These are phyloP conservation scores for Ogataea minuta DNA, from an alignment of 805 yeast genomes.

Conservation along the genomic window DNA sequence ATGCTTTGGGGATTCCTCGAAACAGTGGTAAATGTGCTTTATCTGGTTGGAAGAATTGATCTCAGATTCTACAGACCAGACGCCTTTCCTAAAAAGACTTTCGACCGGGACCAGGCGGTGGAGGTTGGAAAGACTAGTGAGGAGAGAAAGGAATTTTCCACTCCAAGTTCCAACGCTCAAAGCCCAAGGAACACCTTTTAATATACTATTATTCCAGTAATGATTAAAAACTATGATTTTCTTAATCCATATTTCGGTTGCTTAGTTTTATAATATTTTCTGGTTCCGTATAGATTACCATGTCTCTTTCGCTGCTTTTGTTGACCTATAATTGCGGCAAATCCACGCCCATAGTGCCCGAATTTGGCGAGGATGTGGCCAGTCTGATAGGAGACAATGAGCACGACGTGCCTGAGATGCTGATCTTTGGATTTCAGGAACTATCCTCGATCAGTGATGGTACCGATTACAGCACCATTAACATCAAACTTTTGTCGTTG, in stretches of 20 bases:
- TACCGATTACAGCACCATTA: constrained; percentile 39
- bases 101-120: not conserved
- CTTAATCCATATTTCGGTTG: constrained; percentile 1
- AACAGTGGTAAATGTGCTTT: constrained; percentile 51
- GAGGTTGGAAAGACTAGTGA: not conserved
- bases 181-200: not conserved
- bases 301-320: constrained; percentile 12
- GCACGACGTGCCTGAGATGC: constrained; percentile 40
- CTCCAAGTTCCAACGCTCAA: not conserved
- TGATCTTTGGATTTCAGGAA: constrained; percentile 69
- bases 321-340: constrained; percentile 19
- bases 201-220: not conserved
- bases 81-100: constrained; percentile 12
- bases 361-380: constrained; percentile 22
- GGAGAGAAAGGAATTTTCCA: constrained; percentile 2
- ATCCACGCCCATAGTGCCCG: constrained; percentile 32
- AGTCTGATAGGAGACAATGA: constrained; percentile 20
- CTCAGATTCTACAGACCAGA: constrained; percentile 81
- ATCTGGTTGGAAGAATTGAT: constrained; percentile 65
- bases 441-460: constrained; percentile 56
- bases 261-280: not conserved
- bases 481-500: constrained; percentile 36
- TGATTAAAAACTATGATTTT: not conserved
- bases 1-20: constrained; percentile 70
- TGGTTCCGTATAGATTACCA: constrained; percentile 2